Percentiles rank a stretch among this genome's conserved stretches.
Conservation (phyloP, 208 protist species). For the Strigomonas culicis region DNA sequence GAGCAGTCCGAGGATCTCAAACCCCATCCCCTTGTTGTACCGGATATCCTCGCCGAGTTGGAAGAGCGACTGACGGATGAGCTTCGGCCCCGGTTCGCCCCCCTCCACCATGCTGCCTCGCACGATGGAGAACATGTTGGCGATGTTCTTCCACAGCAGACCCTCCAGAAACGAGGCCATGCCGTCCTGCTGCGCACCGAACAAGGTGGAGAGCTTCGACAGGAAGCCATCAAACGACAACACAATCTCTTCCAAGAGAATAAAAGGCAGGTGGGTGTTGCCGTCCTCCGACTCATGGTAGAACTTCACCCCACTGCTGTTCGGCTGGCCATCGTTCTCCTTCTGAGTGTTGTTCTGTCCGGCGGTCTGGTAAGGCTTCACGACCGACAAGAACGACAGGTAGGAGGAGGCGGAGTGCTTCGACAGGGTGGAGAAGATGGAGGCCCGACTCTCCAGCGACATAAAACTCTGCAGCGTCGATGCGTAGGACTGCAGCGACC, state of each 20-base stretch:
- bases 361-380: constrained; percentile 29
- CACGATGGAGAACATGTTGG: constrained; percentile 1
- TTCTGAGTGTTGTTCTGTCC: background rate
- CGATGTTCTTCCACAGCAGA: constrained; percentile 6
- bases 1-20: constrained; percentile 79
- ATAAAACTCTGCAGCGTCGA: constrained; percentile 16
- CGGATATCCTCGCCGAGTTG: constrained; percentile 65
- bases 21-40: constrained; percentile 86
- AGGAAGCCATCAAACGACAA: constrained; percentile 65
- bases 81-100: background rate
- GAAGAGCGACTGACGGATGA: constrained; percentile 24
- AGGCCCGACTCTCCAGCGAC: constrained; percentile 64
- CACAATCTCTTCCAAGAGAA: constrained; percentile 79
- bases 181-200: background rate
- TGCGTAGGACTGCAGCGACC: constrained; percentile 20
- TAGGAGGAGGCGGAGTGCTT: constrained; percentile 69
- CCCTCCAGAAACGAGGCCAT: background rate
- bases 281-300: constrained; percentile 79
- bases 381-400: constrained; percentile 75
- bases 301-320: constrained; percentile 15
- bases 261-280: constrained; percentile 87
- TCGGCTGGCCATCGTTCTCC: constrained; percentile 5
- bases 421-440: constrained; percentile 80
- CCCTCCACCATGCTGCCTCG: background rate
- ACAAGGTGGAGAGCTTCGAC: background rate